A percentile compares a stretch with the other conserved stretches of the same genome.
Conservation (phyloP, 495 filamentous ascomycete genomes). For the Neurospora africana region DNA sequence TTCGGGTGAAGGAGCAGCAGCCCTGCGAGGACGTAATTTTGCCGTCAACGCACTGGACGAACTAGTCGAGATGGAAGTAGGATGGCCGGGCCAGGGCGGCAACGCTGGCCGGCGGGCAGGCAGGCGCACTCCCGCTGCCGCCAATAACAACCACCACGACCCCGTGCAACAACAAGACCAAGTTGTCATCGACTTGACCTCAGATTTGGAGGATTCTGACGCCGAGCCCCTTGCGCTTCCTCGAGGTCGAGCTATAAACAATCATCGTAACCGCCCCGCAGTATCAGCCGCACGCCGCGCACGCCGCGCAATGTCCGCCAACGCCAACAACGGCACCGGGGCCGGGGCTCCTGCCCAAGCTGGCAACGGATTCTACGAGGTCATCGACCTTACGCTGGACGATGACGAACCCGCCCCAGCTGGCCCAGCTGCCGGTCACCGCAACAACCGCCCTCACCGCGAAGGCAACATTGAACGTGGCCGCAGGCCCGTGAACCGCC, state of each 20-base stretch:
- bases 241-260: not conserved
- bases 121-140: not conserved
- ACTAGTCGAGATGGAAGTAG: conserved; percentile 10
- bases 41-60: not conserved
- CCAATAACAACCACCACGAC: not conserved
- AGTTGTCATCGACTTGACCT: not conserved
- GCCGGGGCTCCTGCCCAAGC: conserved; percentile 21
- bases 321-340: conserved; percentile 23
- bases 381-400: conserved; percentile 29
- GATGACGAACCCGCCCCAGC: conserved; percentile 14
- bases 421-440: not conserved
- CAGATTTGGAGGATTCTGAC: not conserved
- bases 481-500: not conserved
- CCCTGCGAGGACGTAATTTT: not conserved
- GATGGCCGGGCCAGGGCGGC: not conserved
- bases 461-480: not conserved
- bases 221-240: not conserved
- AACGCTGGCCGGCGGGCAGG: not conserved
- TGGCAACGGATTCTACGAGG: conserved; percentile 12
- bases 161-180: conserved; percentile 5
- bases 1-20: not conserved
- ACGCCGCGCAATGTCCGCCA: conserved; percentile 10
- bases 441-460: not conserved
- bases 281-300: conserved; percentile 16
- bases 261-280: not conserved